Evolutionary conservation across 139 green algal genomes (phyloP).

Genomic region (Klebsormidium nitens): DNA sequence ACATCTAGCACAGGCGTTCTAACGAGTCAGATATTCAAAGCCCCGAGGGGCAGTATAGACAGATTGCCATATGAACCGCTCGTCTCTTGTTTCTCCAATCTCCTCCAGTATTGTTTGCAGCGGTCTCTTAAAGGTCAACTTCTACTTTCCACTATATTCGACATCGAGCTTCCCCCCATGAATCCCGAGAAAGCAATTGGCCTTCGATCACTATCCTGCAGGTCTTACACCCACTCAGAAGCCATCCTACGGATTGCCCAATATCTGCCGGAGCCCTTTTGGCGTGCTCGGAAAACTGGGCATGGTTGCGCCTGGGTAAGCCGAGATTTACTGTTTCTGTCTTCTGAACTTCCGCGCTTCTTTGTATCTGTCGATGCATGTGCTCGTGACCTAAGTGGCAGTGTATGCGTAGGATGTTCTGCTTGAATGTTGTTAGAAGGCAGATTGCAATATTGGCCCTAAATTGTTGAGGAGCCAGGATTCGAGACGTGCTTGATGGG

Average conservation of each 20-base stretch:
- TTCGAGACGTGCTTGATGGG: too few species aligned
- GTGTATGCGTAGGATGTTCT: neutral
- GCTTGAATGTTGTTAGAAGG: neutral
- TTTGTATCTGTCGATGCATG: neutral
- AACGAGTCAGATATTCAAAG: too few species aligned
- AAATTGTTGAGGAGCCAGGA: too few species aligned
- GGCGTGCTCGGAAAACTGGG: neutral
- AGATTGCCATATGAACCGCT: neutral
- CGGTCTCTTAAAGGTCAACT: neutral
- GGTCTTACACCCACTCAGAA: neutral
- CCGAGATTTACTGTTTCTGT: slow-evolving; percentile 2
- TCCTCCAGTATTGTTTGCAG: neutral
- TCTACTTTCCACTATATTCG: neutral
- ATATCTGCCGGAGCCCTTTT: neutral
- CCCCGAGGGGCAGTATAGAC: too few species aligned
- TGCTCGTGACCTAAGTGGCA: neutral
- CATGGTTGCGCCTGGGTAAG: neutral
- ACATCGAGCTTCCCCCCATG: neutral
- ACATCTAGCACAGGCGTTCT: too few species aligned
- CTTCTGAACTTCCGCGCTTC: neutral
- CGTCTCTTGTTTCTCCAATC: neutral
- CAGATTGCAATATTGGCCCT: neutral
- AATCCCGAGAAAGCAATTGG: neutral
- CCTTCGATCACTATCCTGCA: neutral
- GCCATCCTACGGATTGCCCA: slow-evolving; percentile 1